Base-by-base conservation (phyloP, 495 filamentous ascomycete genomes). In the Umbilicaria muhlenbergii region DNA sequence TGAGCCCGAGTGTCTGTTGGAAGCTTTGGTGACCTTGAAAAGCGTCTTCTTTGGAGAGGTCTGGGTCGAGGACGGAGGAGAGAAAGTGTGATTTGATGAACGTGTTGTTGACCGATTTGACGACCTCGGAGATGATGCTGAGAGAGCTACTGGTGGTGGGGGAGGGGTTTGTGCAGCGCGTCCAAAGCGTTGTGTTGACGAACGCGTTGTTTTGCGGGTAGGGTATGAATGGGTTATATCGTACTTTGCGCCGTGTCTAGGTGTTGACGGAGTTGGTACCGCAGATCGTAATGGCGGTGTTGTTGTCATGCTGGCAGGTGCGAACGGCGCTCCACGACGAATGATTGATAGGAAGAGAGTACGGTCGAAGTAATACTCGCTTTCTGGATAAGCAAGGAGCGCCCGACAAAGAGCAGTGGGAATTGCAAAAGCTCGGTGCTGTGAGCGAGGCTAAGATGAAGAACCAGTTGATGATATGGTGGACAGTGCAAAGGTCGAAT, bases 171-270 rank as follows among this genome's bases (percentile, higher is more conserved):
- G 49, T 18, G 50, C 54, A 34, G 57, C 41, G 43, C 54, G 56
- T 13, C 56, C 58, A 5, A 46, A 42, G 33, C 60, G 60, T 51
- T 66, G 64, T 31, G 51, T 58, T 14, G 67, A 66, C 45, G 75
- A 51, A 48, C 72, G 66, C 34, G 67, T 62, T 34, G 63, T 70
- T 45, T 63, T 62, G 14, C 63, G 69, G 38, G 65, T 66, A 2
- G 61, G 66, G 58, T 80, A 86, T 18, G 81, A 81, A 48, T 81
- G 73, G 60, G 77, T 85, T 40, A 63, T 56, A 62, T 92, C 83
- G 45, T 73, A 70, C 52, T 68, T 76, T 40, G 72, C 57, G 38
- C 82, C 82, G 63, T 78, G 74, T 32, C 71, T 75, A 14, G 86
- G 86, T 34, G 86, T 81, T 38, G 75, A 67, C 38, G 86, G 86